Evolutionary conservation across 805 yeast genomes (phyloP).

Genomic region (Metschnikowia orientalis): DNA sequence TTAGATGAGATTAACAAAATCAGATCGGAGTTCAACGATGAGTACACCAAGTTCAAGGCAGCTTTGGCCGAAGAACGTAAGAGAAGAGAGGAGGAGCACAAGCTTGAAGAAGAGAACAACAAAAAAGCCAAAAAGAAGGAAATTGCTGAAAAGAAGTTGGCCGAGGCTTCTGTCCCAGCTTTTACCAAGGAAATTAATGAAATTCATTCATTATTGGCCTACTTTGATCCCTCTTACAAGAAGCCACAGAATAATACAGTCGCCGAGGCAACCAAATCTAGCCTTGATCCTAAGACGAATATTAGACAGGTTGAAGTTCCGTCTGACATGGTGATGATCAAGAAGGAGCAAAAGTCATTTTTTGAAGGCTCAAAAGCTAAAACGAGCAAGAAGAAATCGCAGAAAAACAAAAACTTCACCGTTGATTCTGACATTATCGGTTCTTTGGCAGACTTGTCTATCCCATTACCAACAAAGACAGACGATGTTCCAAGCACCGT

Average conservation of each 20-base stretch:
- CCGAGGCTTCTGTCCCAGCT: constrained; percentile 78
- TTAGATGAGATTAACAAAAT: constrained; percentile 63
- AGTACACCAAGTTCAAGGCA: constrained; percentile 65
- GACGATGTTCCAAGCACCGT: constrained; percentile 67
- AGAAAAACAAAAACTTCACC: constrained; percentile 54
- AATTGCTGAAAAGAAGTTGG: constrained; percentile 60
- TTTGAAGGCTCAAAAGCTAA: constrained; percentile 46
- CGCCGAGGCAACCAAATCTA: constrained; percentile 24
- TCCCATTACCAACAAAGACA: constrained; percentile 71
- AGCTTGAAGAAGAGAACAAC: constrained; percentile 47
- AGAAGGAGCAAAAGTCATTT: constrained; percentile 57
- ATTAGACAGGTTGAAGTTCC: constrained; percentile 58
- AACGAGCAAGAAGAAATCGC: constrained; percentile 44
- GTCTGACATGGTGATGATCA: constrained; percentile 57
- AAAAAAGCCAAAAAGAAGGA: constrained; percentile 52
- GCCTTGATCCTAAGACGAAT: constrained; percentile 20
- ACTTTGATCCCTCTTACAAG: constrained; percentile 76
- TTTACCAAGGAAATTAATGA: constrained; percentile 72
- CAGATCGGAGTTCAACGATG: constrained; percentile 71
- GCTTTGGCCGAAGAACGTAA: constrained; percentile 65
- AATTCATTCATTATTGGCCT: constrained; percentile 65
- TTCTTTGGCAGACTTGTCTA: constrained; percentile 67
- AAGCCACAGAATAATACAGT: constrained; percentile 42
- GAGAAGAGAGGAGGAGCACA: constrained; percentile 66
- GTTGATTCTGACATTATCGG: constrained; percentile 79